A percentile compares a stretch with the other conserved stretches of the same genome.
Evolutionary conservation across 1,284 basidiomycete genomes (phyloP).

Genomic region (Porogramme epimiltina): DNA sequence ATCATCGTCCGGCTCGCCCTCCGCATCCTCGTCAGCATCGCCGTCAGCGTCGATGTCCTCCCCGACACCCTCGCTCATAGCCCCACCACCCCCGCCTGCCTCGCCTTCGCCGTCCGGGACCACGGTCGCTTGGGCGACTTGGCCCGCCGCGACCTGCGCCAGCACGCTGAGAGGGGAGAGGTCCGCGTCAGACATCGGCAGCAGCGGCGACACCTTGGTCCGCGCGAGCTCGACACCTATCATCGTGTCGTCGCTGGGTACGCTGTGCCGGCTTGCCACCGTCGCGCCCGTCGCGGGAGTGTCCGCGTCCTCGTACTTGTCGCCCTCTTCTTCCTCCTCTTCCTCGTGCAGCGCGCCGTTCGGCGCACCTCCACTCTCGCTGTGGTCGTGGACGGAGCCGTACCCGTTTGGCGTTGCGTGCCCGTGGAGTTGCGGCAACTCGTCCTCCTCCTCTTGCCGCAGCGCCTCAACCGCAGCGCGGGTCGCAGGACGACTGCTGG

Average conservation of each 20-base stretch:
- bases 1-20: conserved; percentile 35
- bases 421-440: background rate
- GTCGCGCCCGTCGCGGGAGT: conserved; percentile 54
- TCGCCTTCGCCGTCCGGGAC: background rate
- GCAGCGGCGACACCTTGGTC: conserved; percentile 23
- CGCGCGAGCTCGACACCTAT: conserved; percentile 28
- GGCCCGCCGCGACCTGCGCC: conserved; percentile 8
- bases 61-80: background rate
- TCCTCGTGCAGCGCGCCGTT: conserved; percentile 5
- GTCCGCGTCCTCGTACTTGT: conserved; percentile 52
- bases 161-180: conserved; percentile 8
- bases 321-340: conserved; percentile 11
- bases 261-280: conserved; percentile 47
- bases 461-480: background rate
- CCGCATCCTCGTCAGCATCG: conserved; percentile 23
- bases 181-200: background rate
- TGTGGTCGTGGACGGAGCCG: background rate
- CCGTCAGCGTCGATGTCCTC: conserved; percentile 27
- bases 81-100: background rate
- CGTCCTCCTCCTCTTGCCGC: conserved; percentile 1
- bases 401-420: background rate
- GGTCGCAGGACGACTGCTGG: background rate
- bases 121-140: conserved; percentile 3
- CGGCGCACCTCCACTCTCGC: background rate
- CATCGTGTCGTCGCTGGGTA: conserved; percentile 59